These are phyloP conservation scores for Trichoderma koningii DNA, from an alignment of 2,329 filamentous ascomycete species.

Conservation along the genomic window DNA sequence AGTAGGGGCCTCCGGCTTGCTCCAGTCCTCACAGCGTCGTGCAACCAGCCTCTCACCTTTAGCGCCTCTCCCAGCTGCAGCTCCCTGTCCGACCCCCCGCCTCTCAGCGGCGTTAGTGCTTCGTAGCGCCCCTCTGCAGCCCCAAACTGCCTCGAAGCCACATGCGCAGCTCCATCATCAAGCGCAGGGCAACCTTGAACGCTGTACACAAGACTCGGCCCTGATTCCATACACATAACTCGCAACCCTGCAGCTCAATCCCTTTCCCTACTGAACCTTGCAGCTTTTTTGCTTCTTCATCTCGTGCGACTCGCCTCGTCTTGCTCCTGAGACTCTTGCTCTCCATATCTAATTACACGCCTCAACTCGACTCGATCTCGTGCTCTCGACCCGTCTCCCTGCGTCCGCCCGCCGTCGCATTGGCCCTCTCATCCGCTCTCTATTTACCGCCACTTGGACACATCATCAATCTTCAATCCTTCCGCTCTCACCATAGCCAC, in stretches of 20 bases:
- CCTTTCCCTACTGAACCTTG: slow-evolving; percentile 9
- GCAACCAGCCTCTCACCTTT: neutral
- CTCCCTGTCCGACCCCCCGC: neutral
- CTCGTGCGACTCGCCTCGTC: neutral
- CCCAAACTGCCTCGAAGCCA: slow-evolving; percentile 10
- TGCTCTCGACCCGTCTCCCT: neutral
- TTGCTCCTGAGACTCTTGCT: neutral
- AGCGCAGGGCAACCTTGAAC: neutral
- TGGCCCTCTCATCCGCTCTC: neutral
- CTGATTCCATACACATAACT: too few relatives aligned
- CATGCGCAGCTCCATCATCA: slow-evolving; percentile 20
- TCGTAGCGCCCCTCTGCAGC: slow-evolving; percentile 7
- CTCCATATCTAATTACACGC: neutral
- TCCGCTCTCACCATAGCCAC: slow-evolving; percentile 1
- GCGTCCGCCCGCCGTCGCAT: neutral
- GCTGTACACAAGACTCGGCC: too few relatives aligned
- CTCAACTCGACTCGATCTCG: neutral
- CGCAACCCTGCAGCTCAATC: neutral
- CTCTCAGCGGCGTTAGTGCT: neutral
- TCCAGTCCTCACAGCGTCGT: slow-evolving; percentile 9
- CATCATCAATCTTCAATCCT: neutral
- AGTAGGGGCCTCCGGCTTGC: too few relatives aligned
- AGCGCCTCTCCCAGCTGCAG: neutral
- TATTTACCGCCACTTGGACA: slow-evolving; percentile 22
- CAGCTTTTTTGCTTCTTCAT: neutral